Evolutionary conservation across 192 early-diverging fungal species (phyloP).

Genomic region (Geosiphon pyriformis): DNA sequence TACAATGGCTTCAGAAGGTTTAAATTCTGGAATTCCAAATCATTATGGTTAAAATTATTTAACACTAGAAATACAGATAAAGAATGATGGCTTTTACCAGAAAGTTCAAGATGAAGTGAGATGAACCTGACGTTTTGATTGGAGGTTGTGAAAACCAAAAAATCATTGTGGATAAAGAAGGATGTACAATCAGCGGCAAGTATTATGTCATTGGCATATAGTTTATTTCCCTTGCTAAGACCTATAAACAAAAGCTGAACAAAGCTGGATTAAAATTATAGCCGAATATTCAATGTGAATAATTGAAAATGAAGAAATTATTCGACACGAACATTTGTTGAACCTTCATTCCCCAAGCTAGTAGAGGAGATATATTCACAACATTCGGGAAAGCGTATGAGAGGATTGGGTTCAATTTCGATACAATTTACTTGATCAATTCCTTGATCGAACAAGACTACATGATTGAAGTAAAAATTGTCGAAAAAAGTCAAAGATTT

Average conservation of each 20-base stretch:
- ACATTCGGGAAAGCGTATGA: conserved; percentile 32
- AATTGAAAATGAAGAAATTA: neutral
- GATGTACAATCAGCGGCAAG: conserved; percentile 79
- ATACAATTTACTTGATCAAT: neutral
- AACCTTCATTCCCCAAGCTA: conserved; percentile 29
- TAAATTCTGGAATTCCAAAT: conserved; percentile 31
- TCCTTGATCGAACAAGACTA: neutral
- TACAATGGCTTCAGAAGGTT: conserved; percentile 40
- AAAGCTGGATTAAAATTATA: neutral
- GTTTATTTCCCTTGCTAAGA: conserved; percentile 70
- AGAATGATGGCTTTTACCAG: neutral
- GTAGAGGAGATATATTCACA: conserved; percentile 37
- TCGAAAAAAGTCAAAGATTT: neutral
- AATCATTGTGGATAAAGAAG: conserved; percentile 75
- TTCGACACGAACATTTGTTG: conserved; percentile 21
- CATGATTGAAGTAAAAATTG: neutral
- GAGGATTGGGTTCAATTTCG: neutral
- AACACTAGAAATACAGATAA: too few relatives aligned
- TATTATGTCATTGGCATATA: conserved; percentile 70
- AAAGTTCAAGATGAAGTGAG: conserved; percentile 8
- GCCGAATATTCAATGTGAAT: neutral
- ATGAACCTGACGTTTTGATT: conserved; percentile 76
- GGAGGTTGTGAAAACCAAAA: conserved; percentile 81
- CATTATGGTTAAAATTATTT: too few relatives aligned
- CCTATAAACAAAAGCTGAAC: conserved; percentile 57